Percentiles rank a stretch among this genome's conserved stretches.
These are phyloP conservation scores for Dentipellis sp. DNA, from an alignment of 768 basidiomycete species.

Conservation along the genomic window DNA sequence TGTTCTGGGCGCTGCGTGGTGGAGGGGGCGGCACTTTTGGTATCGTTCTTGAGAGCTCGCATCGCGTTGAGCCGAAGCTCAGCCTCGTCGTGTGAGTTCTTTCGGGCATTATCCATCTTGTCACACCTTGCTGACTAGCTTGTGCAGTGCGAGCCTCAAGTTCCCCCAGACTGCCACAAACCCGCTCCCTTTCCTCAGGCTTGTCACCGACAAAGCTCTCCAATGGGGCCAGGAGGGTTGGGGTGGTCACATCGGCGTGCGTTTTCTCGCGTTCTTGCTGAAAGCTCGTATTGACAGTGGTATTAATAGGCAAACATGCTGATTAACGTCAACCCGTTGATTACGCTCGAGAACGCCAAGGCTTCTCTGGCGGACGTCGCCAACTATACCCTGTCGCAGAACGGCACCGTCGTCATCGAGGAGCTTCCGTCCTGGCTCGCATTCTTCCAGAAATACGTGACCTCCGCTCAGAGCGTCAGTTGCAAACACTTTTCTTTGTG, in stretches of 20 bases:
- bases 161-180: slow-evolving; percentile 17
- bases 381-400: slow-evolving; percentile 20
- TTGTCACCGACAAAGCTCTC: slow-evolving; percentile 22
- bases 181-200: slow-evolving; percentile 17
- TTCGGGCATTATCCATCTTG: background rate
- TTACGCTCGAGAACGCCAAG: slow-evolving; percentile 27
- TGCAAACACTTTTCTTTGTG: background rate
- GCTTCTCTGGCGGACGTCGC: slow-evolving; percentile 26
- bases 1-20: slow-evolving; percentile 28
- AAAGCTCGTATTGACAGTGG: slow-evolving; percentile 4
- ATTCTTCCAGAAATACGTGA: slow-evolving; percentile 25
- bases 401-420: slow-evolving; percentile 23
- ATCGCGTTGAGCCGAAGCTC: slow-evolving; percentile 15
- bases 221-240: slow-evolving; percentile 27
- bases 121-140: background rate
- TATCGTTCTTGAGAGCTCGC: slow-evolving; percentile 22
- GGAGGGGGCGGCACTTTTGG: slow-evolving; percentile 31
- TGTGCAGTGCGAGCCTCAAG: slow-evolving; percentile 19
- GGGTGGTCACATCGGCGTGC: slow-evolving; percentile 27
- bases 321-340: slow-evolving; percentile 35
- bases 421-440: slow-evolving; percentile 22
- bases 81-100: slow-evolving; percentile 18
- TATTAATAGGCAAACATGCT: slow-evolving; percentile 16
- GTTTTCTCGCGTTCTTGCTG: slow-evolving; percentile 13
- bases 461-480: slow-evolving; percentile 18